phyloP scores from a whole-genome alignment of 345 rosid genomes.

The Camelina neglecta region DNA sequence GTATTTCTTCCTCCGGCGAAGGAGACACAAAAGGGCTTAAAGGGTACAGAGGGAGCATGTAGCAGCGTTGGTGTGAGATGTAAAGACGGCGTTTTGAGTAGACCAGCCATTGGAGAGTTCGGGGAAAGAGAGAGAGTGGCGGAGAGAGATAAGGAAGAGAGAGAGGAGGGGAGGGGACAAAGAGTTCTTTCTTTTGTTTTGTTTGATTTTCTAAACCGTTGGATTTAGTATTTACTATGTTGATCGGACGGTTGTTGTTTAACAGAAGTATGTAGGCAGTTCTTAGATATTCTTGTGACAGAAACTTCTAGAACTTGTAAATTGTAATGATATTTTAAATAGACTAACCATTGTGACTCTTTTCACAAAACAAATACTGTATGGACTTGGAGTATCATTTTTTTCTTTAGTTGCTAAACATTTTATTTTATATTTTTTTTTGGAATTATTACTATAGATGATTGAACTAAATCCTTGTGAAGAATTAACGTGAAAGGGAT shows the following conservation, averaged over 20 bases:
- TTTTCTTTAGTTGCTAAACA: too few relatives aligned
- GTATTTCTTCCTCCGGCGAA: conserved; percentile 48
- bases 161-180: conserved; percentile 17
- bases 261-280: conserved; percentile 14
- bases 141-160: conserved; percentile 36
- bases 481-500: too few relatives aligned
- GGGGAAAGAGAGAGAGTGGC: not conserved
- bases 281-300: not conserved
- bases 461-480: too few relatives aligned
- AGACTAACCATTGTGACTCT: too few relatives aligned
- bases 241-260: conserved; percentile 25
- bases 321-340: too few relatives aligned
- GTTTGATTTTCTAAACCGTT: conserved; percentile 20
- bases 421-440: too few relatives aligned
- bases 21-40: conserved; percentile 49
- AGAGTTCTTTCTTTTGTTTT: not conserved
- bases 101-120: conserved; percentile 61
- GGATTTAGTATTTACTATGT: conserved; percentile 13
- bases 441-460: too few relatives aligned
- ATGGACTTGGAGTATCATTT: too few relatives aligned
- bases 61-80: conserved; percentile 46
- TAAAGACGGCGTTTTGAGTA: conserved; percentile 65
- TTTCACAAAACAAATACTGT: too few relatives aligned
- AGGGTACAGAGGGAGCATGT: conserved; percentile 39
- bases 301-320: not conserved